Percentiles rank a stretch among this genome's conserved stretches.
phyloP scores from a whole-genome alignment of 2,329 filamentous ascomycete genomes.

The Aspergillus chevalieri region DNA sequence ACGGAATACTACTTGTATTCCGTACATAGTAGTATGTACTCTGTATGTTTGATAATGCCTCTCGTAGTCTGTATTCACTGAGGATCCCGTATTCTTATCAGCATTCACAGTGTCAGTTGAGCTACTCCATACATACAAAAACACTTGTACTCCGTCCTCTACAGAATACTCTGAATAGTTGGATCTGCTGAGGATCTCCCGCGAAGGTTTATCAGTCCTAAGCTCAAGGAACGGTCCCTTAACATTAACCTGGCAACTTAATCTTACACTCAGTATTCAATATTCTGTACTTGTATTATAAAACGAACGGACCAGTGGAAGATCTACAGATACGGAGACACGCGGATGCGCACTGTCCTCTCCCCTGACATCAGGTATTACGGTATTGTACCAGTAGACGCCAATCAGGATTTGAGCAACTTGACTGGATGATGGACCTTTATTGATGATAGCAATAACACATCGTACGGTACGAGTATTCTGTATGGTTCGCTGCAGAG shows the following conservation, averaged over 20 bases:
- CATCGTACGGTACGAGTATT: not conserved
- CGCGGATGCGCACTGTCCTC: not conserved
- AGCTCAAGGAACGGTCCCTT: conserved; percentile 17
- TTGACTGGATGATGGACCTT: no score
- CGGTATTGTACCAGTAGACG: not conserved
- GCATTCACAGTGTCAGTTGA: not conserved
- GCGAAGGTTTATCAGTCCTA: conserved; percentile 27
- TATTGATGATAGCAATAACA: not conserved
- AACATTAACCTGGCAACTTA: not conserved
- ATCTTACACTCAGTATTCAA: not conserved
- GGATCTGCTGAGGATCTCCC: conserved; percentile 34
- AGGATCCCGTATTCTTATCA: not conserved
- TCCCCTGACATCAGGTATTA: not conserved
- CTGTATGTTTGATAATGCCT: not conserved
- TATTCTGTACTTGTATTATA: not conserved
- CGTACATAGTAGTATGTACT: not conserved
- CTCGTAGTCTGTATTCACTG: not conserved
- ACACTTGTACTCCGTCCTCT: not conserved
- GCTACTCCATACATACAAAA: not conserved
- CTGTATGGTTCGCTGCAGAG: not conserved
- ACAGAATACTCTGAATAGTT: conserved; percentile 2
- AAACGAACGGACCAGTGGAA: not conserved
- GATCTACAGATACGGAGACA: not conserved
- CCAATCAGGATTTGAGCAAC: not conserved
- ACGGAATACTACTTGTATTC: not conserved